phyloP scores from a whole-genome alignment of 1,284 basidiomycete genomes.

The Porphyrellus sp. region DNA sequence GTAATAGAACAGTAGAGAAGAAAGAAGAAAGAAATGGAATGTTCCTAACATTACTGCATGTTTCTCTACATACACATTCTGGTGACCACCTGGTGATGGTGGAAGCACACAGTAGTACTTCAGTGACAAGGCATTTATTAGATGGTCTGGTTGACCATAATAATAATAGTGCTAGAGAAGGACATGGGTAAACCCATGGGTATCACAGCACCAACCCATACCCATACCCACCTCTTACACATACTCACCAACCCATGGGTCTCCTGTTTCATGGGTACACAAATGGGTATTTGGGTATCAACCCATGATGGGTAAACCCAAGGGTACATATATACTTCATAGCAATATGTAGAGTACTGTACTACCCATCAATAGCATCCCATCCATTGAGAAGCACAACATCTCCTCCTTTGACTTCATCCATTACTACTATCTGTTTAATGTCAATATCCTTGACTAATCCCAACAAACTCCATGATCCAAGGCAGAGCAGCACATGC shows the following conservation, averaged over 20 bases:
- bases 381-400: not conserved
- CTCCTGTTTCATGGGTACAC: not conserved
- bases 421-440: not conserved
- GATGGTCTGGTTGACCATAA: too few relatives aligned
- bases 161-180: too few relatives aligned
- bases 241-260: not conserved
- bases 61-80: too few relatives aligned
- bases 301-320: not conserved
- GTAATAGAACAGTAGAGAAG: too few relatives aligned
- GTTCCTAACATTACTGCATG: too few relatives aligned
- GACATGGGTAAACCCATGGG: not conserved
- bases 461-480: not conserved
- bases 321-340: not conserved
- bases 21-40: too few relatives aligned
- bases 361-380: not conserved
- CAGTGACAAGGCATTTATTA: too few relatives aligned
- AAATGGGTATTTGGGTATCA: not conserved
- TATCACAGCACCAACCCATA: not conserved
- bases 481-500: not conserved
- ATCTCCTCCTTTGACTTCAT: not conserved
- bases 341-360: too few relatives aligned
- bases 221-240: not conserved
- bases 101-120: too few relatives aligned
- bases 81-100: too few relatives aligned
- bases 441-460: not conserved